Base-by-base conservation (phyloP, 176 grass and related monocot species). In the Cenchrus purpureus region DNA sequence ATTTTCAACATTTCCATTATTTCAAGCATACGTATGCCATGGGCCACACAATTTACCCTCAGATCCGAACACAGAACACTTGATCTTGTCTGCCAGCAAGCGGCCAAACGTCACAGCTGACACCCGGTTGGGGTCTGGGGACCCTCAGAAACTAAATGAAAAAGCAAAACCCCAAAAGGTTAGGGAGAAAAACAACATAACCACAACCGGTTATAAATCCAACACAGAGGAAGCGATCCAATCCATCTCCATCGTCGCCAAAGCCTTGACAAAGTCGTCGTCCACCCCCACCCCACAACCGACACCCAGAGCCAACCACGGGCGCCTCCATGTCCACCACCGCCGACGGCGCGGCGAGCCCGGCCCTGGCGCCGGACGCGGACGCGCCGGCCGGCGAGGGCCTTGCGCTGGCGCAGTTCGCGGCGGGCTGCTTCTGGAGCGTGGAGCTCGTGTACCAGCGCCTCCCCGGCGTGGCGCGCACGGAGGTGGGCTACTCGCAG, bases 341-440 rank as follows among this genome's bases (percentile, higher is more conserved):
- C 34, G 78, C 1, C 55, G 70, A 1, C 63, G 34, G 31, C 70
- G 32, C 31, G 12, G 7, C 4, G 58, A 91, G 88, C 76, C 88
- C 86, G 1, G 95, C 92, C 4, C 68, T 92, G 70, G 74, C 32
- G 3, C 88, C 86, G 73, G 95, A 97, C 68, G 20, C 83, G 0
- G 92, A 92, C 74, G 44, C 84, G 51, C 34, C 95, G n/a, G 90
- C 72, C 48, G 83, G 90, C 49, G 78, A 86, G 60, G 91, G 83
- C 11, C 81, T 90, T 37, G 85, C 84, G 50, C 70, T 92, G 89
- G 96, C 93, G 69, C 96, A 98, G 87, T 95, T 98, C 80, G 96
- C 50, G 17, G 93, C 96, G 28, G 96, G 96, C 2, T 98, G 96
- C 91, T 98, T 98, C 87, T 98, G 96, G 96, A 90, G 96, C 68